Base-by-base conservation (phyloP, 2,329 filamentous ascomycete genomes). In the Seiridium unicorne region DNA sequence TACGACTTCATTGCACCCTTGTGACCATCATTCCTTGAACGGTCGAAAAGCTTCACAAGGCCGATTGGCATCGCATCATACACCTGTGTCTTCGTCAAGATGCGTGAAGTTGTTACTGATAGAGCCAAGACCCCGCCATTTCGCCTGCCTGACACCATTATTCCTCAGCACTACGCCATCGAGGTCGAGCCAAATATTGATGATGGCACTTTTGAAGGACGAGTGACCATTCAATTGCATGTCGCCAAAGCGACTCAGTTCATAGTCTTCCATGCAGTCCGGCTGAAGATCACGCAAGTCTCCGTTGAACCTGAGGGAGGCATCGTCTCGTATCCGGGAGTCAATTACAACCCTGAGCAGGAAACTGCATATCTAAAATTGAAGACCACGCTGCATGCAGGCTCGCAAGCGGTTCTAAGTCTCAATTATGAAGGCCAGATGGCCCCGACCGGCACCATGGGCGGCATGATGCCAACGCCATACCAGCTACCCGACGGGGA, bases 261-360 rank as follows among this genome's bases (percentile, higher is more conserved):
- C 5, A 60, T 60, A 13, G 58, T 46, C 5, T 47, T 60, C n/a
- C 58, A 60, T 32, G 42, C 58, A 10, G 31, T 60, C 34, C 4
- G 44, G 2, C 32, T 60, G 38, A 18, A 18, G 7, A 42, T 60
- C 6, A 60, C 51, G 3, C 10, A 49, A 18, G 44, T 34, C n/a
- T 7, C 13, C 38, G 13, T 55, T 18, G 35, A 55, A 9, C 58
- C 40, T 38, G 49, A 40, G 4, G 31, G 18, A 13, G 57, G 57
- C 47, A 36, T 32, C 34, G 35, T 42, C 6, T 38, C 35, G n/a
- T 13, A 31, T 42, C 42, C 51, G 4, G 2, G 5, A 1, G 34
- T 60, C 5, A 18, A 60, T 7, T 55, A 60, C 47, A 36, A 42
- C 8, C 42, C 58, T 0, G 58, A 60, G 1, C 38, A 60, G 36